phyloP scores from a whole-genome alignment of 1,284 basidiomycete genomes.

The Ustilago loliicola region DNA sequence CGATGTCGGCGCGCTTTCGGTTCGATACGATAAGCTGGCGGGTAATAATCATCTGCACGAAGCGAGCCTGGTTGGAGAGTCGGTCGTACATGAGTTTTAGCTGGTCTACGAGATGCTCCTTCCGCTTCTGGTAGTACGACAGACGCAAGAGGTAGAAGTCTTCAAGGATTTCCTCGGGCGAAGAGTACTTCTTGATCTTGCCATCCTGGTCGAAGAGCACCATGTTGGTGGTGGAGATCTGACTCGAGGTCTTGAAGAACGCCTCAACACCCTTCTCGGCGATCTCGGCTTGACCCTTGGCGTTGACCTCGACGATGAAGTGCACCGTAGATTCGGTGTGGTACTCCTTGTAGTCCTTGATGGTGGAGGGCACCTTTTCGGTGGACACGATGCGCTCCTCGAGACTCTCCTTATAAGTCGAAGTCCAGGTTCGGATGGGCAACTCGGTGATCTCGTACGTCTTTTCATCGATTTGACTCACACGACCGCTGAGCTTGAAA shows the following conservation, averaged over 20 bases:
- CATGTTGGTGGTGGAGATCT: slow-evolving; percentile 94
- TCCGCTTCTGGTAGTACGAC: slow-evolving; percentile 87
- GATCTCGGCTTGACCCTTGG: slow-evolving; percentile 86
- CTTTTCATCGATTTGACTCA: slow-evolving; percentile 83
- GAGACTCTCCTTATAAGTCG: slow-evolving; percentile 89
- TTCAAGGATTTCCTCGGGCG: slow-evolving; percentile 90
- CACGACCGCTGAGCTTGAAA: slow-evolving; percentile 85
- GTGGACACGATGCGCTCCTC: slow-evolving; percentile 77
- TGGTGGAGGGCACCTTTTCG: slow-evolving; percentile 77
- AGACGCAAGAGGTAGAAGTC: slow-evolving; percentile 93
- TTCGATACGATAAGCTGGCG: slow-evolving; percentile 90
- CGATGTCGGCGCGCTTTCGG: slow-evolving; percentile 89
- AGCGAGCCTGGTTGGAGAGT: slow-evolving; percentile 94
- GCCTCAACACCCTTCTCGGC: slow-evolving; percentile 89
- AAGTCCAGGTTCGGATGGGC: slow-evolving; percentile 95
- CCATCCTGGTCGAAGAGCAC: slow-evolving; percentile 96
- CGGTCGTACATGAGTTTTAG: slow-evolving; percentile 86
- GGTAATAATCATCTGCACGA: slow-evolving; percentile 94
- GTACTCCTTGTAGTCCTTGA: slow-evolving; percentile 73
- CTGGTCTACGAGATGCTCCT: slow-evolving; percentile 83
- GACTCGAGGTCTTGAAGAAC: slow-evolving; percentile 88
- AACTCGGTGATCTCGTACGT: slow-evolving; percentile 96
- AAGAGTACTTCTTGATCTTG: slow-evolving; percentile 93
- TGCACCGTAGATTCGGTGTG: slow-evolving; percentile 92
- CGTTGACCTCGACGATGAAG: slow-evolving; percentile 85